These are phyloP conservation scores for Moesziomyces globuligerus DNA, from an alignment of 1,284 basidiomycete species.

Conservation along the genomic window DNA sequence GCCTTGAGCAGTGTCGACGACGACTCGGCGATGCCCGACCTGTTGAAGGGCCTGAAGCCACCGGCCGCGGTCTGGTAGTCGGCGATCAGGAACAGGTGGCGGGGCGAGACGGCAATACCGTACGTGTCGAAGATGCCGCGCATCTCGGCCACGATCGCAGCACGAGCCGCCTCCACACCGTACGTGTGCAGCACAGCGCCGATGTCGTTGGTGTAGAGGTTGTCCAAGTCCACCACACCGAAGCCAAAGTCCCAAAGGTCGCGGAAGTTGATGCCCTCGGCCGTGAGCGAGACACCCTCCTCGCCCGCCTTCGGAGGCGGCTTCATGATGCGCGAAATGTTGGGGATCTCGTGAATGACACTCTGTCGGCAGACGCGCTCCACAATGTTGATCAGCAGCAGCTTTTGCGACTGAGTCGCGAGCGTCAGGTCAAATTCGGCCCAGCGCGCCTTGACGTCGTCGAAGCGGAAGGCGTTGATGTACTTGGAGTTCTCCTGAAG, in stretches of 20 bases:
- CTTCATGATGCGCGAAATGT: slow-evolving; percentile 59
- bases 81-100: slow-evolving; percentile 95
- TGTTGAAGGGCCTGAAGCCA: slow-evolving; percentile 96
- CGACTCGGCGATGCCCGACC: slow-evolving; percentile 89
- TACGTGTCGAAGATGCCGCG: slow-evolving; percentile 90
- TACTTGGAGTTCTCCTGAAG: slow-evolving; percentile 72
- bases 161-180: slow-evolving; percentile 70
- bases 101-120: slow-evolving; percentile 92
- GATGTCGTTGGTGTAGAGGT: slow-evolving; percentile 93
- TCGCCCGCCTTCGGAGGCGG: slow-evolving; percentile 59
- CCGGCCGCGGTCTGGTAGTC: slow-evolving; percentile 99
- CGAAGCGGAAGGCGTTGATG: slow-evolving; percentile 78
- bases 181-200: slow-evolving; percentile 90
- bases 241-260: slow-evolving; percentile 89
- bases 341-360: slow-evolving; percentile 65
- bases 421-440: slow-evolving; percentile 64
- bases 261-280: slow-evolving; percentile 75
- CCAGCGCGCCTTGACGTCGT: slow-evolving; percentile 71
- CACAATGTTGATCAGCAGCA: slow-evolving; percentile 66
- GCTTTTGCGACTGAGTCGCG: slow-evolving; percentile 59
- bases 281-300: slow-evolving; percentile 52
- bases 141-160: slow-evolving; percentile 76
- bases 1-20: slow-evolving; percentile 95
- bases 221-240: slow-evolving; percentile 82
- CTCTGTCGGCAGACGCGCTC: slow-evolving; percentile 62